Conservation (phyloP, 768 basidiomycete species). For the Leccinum fibrillosum region DNA sequence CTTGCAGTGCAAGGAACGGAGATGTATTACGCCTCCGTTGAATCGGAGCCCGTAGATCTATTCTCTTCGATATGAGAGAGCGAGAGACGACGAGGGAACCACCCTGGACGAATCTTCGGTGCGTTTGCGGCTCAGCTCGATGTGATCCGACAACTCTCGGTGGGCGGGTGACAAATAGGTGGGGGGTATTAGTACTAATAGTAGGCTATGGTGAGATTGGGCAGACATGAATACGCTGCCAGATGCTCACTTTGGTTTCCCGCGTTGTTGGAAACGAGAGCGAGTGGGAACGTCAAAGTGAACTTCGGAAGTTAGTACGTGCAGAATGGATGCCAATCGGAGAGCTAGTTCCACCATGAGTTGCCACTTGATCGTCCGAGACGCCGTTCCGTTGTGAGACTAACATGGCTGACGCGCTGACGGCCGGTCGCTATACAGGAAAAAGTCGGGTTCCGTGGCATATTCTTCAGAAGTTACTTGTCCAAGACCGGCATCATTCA, state of each 20-base stretch:
- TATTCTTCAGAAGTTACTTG: too few relatives aligned
- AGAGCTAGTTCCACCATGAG: too few relatives aligned
- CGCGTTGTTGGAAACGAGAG: not conserved
- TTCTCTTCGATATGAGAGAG: not conserved
- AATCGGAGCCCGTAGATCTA: not conserved
- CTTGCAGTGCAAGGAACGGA: not conserved
- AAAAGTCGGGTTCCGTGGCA: too few relatives aligned
- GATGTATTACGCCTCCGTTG: not conserved
- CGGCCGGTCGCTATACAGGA: too few relatives aligned
- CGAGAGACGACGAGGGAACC: not conserved
- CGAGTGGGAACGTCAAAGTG: not conserved
- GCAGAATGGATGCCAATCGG: too few relatives aligned
- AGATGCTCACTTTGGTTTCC: not conserved
- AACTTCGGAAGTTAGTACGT: not conserved
- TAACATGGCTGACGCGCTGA: too few relatives aligned
- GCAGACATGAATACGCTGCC: not conserved
- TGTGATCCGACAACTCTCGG: too few relatives aligned
- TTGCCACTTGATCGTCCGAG: too few relatives aligned
- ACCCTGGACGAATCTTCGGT: not conserved
- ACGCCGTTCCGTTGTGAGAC: too few relatives aligned
- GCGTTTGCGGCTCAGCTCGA: not conserved
- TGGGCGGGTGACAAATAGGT: too few relatives aligned
- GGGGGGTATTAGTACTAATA: too few relatives aligned
- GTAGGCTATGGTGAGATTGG: not conserved
- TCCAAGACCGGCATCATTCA: too few relatives aligned